These are phyloP conservation scores for Marasmius oreades DNA, from an alignment of 1,284 basidiomycete genomes.

Conservation along the genomic window DNA sequence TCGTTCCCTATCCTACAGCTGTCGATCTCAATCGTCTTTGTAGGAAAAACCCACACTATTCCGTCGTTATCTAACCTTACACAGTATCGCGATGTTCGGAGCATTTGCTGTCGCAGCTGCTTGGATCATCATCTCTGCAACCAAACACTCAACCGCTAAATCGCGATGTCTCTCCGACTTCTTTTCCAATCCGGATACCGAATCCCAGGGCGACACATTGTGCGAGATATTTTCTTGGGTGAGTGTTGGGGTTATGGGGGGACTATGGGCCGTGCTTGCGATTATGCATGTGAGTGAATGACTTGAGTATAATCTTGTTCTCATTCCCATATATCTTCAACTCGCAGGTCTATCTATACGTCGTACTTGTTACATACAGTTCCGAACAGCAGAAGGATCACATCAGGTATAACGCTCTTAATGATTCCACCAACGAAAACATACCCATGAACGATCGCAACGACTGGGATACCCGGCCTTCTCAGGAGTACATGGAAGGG, in stretches of 20 bases:
- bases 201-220: slow-evolving; percentile 60
- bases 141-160: slow-evolving; percentile 69
- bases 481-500: slow-evolving; percentile 38
- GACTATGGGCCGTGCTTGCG: slow-evolving; percentile 75
- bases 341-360: slow-evolving; percentile 61
- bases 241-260: slow-evolving; percentile 87
- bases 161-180: slow-evolving; percentile 61
- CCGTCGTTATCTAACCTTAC: slow-evolving; percentile 71
- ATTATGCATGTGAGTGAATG: slow-evolving; percentile 61
- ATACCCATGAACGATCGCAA: slow-evolving; percentile 62
- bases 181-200: slow-evolving; percentile 38
- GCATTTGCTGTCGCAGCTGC: slow-evolving; percentile 76
- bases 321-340: slow-evolving; percentile 9
- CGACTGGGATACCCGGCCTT: slow-evolving; percentile 72
- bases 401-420: slow-evolving; percentile 74
- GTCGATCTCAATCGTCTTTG: slow-evolving; percentile 6
- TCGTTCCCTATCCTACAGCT: background rate
- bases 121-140: slow-evolving; percentile 77
- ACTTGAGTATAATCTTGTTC: background rate
- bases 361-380: slow-evolving; percentile 73
- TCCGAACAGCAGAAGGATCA: slow-evolving; percentile 75
- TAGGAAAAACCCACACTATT: slow-evolving; percentile 80
- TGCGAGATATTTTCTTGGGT: slow-evolving; percentile 91
- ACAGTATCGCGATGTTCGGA: slow-evolving; percentile 52
- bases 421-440: slow-evolving; percentile 59